Evolutionary conservation across 176 grass and related monocot genomes (phyloP), one percentile per base, ranked within the genome.

Genomic region (Saccharum spontaneum): DNA sequence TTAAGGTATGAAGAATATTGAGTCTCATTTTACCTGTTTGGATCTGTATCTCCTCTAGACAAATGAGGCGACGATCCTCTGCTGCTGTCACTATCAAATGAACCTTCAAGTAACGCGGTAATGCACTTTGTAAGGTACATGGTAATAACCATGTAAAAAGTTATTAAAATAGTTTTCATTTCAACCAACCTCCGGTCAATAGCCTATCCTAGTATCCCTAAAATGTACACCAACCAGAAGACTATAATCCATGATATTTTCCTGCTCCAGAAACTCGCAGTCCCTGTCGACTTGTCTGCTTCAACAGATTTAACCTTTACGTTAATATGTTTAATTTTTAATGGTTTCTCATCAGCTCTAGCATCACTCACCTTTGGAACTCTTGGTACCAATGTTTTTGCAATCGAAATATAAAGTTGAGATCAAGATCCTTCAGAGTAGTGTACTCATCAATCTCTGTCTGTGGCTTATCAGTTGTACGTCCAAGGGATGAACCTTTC

Each of bases 201-300:
- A 92, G 76, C n/a, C 62, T 87, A 71, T 82, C 92, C 83, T 87
- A 30, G 82, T 87, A 30, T 85, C 86, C 86, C 88, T 94, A 78
- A 99, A 99, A 86, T 99, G 97, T 73, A 99, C 90, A 50, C 97
- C 97, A 17, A 99, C 94, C 79, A 99, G 81, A 18, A 99, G 91
- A 85, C 97, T 99, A 76, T 99, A 99, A 88, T 99, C 97, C 97
- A 99, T 99, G 67, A 99, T 99, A 64, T 92, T 99, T 76, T 99
- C 97, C 64, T 96, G 94, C 90, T 99, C 97, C 18, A 99, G 90
- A 87, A 99, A 99, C 16, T 99, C 97, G 1, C 91, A 99, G 80
- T 99, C 97, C 84, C 64, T 96, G 73, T 99, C 97, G 11, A 99
- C 77, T 92, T 96, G 97, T 67, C 97, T 99, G 80, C 85, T 78